These are phyloP conservation scores for Rhododendron williamsianum DNA, from an alignment of 148 eudicot genomes.

Conservation along the genomic window DNA sequence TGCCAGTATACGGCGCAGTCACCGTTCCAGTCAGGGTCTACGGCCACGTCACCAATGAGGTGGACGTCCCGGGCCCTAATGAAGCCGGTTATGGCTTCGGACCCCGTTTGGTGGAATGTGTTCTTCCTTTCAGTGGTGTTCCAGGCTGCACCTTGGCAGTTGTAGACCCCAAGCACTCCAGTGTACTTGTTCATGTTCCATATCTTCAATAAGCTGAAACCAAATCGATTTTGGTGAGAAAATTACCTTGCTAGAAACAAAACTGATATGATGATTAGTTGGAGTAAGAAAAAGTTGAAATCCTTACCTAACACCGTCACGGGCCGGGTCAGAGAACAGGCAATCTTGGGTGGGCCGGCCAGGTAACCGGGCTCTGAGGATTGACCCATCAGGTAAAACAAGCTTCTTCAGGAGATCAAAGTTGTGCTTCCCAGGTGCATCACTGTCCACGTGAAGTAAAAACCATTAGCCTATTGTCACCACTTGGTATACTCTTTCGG, in stretches of 20 bases:
- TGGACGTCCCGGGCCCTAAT: constrained; percentile 62
- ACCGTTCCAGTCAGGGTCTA: constrained; percentile 53
- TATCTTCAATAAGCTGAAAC: constrained; percentile 77
- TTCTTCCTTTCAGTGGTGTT: constrained; percentile 55
- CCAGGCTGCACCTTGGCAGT: constrained; percentile 99
- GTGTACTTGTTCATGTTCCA: constrained; percentile 99
- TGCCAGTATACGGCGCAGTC: constrained; percentile 57
- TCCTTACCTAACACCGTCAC: constrained; percentile 63
- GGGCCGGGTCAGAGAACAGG: constrained; percentile 71
- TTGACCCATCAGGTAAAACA: constrained; percentile 79
- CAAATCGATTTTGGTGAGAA: constrained; percentile 1
- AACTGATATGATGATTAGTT: background rate
- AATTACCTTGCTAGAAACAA: background rate
- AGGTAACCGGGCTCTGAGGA: constrained; percentile 68
- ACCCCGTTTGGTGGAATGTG: constrained; percentile 58
- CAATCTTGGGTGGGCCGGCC: constrained; percentile 88
- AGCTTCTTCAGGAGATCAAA: constrained; percentile 77
- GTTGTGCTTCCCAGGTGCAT: constrained; percentile 85
- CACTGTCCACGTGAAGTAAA: constrained; percentile 37
- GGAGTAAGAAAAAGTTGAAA: background rate
- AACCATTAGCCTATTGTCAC: background rate
- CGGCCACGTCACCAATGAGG: constrained; percentile 58
- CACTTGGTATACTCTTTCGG: background rate
- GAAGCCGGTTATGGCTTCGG: constrained; percentile 46
- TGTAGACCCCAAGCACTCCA: constrained; percentile 88